These are phyloP conservation scores for Trichophyton schoenleinii DNA, from an alignment of 2,329 filamentous ascomycete species.

Conservation along the genomic window DNA sequence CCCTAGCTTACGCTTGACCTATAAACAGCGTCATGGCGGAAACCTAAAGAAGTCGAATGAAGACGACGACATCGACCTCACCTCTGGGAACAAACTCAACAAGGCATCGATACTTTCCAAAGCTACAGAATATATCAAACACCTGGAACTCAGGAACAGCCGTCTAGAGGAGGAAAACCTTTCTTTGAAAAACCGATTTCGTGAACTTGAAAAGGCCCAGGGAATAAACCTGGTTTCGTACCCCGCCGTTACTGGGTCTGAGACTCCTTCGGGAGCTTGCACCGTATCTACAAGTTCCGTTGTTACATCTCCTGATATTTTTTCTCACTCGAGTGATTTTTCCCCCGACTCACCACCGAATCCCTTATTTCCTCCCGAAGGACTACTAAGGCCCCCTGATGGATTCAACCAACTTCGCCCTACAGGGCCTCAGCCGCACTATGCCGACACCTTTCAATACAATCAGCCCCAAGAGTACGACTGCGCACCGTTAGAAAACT, in stretches of 20 bases:
- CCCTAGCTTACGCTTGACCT: conserved; percentile 74
- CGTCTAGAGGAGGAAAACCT: conserved; percentile 70
- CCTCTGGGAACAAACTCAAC: conserved; percentile 86
- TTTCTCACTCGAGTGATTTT: conserved; percentile 29
- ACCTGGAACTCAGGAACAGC: conserved; percentile 82
- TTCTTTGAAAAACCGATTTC: conserved; percentile 63
- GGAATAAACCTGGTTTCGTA: conserved; percentile 29
- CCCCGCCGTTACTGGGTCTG: conserved; percentile 27
- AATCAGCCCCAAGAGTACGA: conserved; percentile 20
- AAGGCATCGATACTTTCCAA: conserved; percentile 96
- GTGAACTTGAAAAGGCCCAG: conserved; percentile 58
- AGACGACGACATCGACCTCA: conserved; percentile 60
- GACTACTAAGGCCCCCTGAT: conserved; percentile 34
- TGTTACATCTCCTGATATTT: conserved; percentile 27
- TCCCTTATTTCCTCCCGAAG: conserved; percentile 28
- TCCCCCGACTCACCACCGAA: conserved; percentile 21
- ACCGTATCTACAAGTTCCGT: conserved; percentile 27
- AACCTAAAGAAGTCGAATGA: conserved; percentile 57
- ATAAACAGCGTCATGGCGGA: conserved; percentile 41
- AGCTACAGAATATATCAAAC: conserved; percentile 89
- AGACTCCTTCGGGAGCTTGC: conserved; percentile 31
- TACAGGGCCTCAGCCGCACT: conserved; percentile 23
- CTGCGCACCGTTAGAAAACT: conserved; percentile 9
- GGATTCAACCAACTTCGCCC: conserved; percentile 32
- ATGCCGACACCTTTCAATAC: conserved; percentile 23